These are phyloP conservation scores for Podaxis sp. DNA, from an alignment of 768 basidiomycete genomes.

Conservation along the genomic window DNA sequence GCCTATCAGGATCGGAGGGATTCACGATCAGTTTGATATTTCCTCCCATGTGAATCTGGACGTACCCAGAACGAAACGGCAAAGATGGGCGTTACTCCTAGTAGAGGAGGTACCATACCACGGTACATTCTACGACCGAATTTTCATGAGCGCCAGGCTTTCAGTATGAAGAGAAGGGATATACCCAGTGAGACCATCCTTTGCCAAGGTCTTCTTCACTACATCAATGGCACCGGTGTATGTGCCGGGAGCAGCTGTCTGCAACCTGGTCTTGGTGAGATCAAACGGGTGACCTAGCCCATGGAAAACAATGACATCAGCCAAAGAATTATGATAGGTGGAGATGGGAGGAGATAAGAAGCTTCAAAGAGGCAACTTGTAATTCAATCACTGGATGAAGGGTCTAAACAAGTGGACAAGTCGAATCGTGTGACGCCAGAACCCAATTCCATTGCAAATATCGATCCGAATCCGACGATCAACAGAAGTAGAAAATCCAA, in stretches of 20 bases:
- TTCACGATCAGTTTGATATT: constrained; percentile 2
- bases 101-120: constrained; percentile 89
- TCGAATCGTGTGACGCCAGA: constrained; percentile 6
- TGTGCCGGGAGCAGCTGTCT: constrained; percentile 85
- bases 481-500: background rate
- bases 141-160: constrained; percentile 7
- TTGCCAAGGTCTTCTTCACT: constrained; percentile 85
- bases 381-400: background rate
- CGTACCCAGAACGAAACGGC: constrained; percentile 96
- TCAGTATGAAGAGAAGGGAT: constrained; percentile 19
- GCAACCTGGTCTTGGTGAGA: constrained; percentile 92
- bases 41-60: constrained; percentile 18
- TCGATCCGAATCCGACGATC: background rate
- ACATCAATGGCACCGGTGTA: constrained; percentile 95
- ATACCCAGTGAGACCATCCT: constrained; percentile 88
- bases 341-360: background rate
- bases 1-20: constrained; percentile 48
- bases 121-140: constrained; percentile 67
- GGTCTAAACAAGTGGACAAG: background rate
- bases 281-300: constrained; percentile 92
- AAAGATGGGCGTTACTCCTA: constrained; percentile 97
- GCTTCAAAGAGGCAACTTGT: background rate
- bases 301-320: background rate
- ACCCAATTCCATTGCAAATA: background rate
- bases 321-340: background rate